phyloP scores from a whole-genome alignment of 352 stramenopile species.

The Globisporangium paroecandrum region DNA sequence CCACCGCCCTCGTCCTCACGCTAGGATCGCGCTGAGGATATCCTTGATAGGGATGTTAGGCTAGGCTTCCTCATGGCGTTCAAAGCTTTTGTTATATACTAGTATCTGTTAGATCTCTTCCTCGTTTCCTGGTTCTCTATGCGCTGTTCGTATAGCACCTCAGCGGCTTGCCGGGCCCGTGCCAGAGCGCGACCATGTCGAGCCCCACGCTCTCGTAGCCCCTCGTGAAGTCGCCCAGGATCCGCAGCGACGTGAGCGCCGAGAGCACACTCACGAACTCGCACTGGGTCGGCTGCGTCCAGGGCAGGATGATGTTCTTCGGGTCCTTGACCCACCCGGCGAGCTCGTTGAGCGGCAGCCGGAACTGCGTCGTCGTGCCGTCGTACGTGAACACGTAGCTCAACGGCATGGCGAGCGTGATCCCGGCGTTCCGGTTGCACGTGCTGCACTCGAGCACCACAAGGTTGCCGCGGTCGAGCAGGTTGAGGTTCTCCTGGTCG shows the following conservation, averaged over 20 bases:
- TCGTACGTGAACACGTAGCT: conserved; percentile 75
- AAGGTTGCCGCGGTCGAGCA: conserved; percentile 52
- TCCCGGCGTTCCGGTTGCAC: conserved; percentile 76
- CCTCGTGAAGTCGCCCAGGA: conserved; percentile 89
- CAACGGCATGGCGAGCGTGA: conserved; percentile 85
- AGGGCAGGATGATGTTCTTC: conserved; percentile 84
- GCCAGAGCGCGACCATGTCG: conserved; percentile 73
- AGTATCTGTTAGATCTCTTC: background rate
- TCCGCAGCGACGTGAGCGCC: conserved; percentile 76
- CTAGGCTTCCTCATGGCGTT: background rate
- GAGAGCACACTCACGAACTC: conserved; percentile 88
- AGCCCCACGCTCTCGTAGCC: conserved; percentile 89
- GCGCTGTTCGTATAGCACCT: conserved; percentile 42
- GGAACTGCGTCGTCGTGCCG: conserved; percentile 78
- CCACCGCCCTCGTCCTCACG: conserved; percentile 24
- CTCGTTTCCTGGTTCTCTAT: conserved; percentile 7
- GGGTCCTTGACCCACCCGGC: conserved; percentile 89
- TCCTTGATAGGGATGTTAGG: background rate
- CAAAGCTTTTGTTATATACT: conserved; percentile 8
- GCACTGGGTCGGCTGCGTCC: conserved; percentile 69
- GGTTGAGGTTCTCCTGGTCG: conserved; percentile 73
- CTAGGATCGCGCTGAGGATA: background rate
- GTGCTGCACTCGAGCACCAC: conserved; percentile 85
- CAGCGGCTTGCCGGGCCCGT: conserved; percentile 46
- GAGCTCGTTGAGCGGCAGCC: conserved; percentile 71